Conservation (phyloP, 805 yeast species). For the Lachancea meyersii region DNA sequence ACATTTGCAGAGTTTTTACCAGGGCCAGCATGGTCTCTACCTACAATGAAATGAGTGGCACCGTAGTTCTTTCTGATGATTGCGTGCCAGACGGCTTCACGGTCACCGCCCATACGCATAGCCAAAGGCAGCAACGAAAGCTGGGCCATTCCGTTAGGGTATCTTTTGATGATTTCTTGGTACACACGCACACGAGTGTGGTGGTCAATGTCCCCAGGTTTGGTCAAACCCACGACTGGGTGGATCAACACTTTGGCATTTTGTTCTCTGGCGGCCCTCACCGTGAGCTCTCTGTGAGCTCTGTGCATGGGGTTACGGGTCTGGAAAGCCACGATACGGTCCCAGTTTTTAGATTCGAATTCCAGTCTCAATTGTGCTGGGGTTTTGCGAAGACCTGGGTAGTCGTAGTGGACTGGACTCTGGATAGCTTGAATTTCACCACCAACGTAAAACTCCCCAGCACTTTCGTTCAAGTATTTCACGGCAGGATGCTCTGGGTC, state of each 20-base stretch:
- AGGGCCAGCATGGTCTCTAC: conserved; percentile 98
- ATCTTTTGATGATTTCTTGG: conserved; percentile 84
- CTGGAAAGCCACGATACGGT: conserved; percentile 90
- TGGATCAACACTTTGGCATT: conserved; percentile 85
- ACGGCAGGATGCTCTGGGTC: conserved; percentile 96
- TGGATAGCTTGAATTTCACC: conserved; percentile 80
- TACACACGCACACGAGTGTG: conserved; percentile 95
- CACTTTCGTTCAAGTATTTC: conserved; percentile 60
- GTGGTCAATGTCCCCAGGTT: conserved; percentile 97
- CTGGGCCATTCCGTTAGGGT: conserved; percentile 91
- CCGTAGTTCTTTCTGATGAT: conserved; percentile 94
- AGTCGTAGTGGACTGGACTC: conserved; percentile 85
- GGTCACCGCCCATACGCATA: conserved; percentile 98
- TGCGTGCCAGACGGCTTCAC: conserved; percentile 98
- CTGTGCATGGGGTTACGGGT: conserved; percentile 99
- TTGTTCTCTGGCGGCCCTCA: conserved; percentile 91
- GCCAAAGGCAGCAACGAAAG: conserved; percentile 86
- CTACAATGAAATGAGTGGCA: conserved; percentile 94
- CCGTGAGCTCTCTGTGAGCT: conserved; percentile 94
- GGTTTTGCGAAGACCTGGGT: conserved; percentile 78
- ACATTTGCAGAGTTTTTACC: conserved; percentile 83
- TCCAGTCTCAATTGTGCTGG: conserved; percentile 87
- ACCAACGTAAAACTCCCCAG: conserved; percentile 83
- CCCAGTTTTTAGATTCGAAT: conserved; percentile 77
- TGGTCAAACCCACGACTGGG: conserved; percentile 95